Base-by-base conservation (phyloP, 768 basidiomycete genomes). In the Xanthoconium stramineum region DNA sequence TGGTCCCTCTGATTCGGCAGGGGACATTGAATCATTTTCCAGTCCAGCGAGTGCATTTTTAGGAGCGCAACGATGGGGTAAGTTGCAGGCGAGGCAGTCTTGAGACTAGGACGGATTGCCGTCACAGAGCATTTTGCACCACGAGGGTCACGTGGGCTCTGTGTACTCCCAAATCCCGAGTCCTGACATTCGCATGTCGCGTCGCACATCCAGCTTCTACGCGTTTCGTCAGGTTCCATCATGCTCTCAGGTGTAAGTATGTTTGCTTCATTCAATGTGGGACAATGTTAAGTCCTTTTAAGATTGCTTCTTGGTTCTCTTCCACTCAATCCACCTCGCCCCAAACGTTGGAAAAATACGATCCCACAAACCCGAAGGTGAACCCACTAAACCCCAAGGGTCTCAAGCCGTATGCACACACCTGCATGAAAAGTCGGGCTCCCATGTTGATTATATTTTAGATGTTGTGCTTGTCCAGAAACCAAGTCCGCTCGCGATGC, bases 381-480 rank as follows among this genome's bases (percentile, higher is more conserved):
- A 97, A 97, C 69, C 94, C 92, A 10, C 73, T 95, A 54, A 98
- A 98, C 70, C 96, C 96, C 0, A 66, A 94, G 65, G 94, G 94
- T n/a, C 74, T 97, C 50, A 99, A 98, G 71, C 90, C 96, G 96
- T 97, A 70, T 56, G 92, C 77, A 14, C 15, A 24, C 24, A 24
- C 24, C 4, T 24, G 24, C 24, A 24, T 24, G 24, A 24, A 10
- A 20, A 17, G 35, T 47, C 29, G 19, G 10, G 30, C 36, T 10
- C 52, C 15, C 13, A 5, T 14, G 28, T 17, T 61, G 30, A 68
- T 19, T 5, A 10, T 29, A 11, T 54, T 52, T 39, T 59, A 98
- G 96, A 64, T 98, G 96, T 64, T 98, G 96, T 67, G 96, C 95
- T 42, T 98, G 96, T 68, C 94, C 94, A 3, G 81, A 93, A 64